Conservation (phyloP, 495 filamentous ascomycete genomes). For the Penicillium canariense region DNA sequence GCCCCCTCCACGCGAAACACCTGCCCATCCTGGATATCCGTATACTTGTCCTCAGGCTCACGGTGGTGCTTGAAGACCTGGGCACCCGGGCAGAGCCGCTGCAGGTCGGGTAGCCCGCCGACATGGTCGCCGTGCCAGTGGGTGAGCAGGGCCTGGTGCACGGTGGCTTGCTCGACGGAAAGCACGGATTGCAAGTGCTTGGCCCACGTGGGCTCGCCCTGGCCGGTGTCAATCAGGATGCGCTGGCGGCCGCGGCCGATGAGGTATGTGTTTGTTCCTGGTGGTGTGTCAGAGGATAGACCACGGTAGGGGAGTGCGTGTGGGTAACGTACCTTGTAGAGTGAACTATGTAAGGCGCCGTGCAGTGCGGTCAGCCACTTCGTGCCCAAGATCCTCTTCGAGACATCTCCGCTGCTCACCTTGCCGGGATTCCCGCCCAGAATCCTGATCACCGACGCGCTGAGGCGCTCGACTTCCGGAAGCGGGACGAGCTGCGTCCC, state of each 20-base stretch:
- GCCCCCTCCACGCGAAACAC: constrained; percentile 72
- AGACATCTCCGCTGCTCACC: constrained; percentile 35
- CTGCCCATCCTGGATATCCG: constrained; percentile 65
- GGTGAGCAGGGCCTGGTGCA: constrained; percentile 69
- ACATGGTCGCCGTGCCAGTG: constrained; percentile 92
- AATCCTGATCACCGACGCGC: constrained; percentile 66
- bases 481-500: constrained; percentile 50
- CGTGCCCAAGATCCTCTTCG: background rate
- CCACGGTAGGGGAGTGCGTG: background rate
- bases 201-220: constrained; percentile 62
- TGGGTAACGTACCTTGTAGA: constrained; percentile 44
- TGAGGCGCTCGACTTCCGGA: constrained; percentile 64
- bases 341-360: constrained; percentile 39
- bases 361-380: background rate
- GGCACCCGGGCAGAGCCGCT: constrained; percentile 56
- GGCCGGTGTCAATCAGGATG: constrained; percentile 78
- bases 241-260: constrained; percentile 65
- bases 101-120: constrained; percentile 67
- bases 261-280: constrained; percentile 85
- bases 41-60: constrained; percentile 34
- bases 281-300: constrained; percentile 1
- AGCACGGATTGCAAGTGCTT: constrained; percentile 60
- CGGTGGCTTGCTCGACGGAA: constrained; percentile 58
- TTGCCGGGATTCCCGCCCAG: constrained; percentile 81
- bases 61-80: constrained; percentile 50